Evolutionary conservation across 495 filamentous ascomycete species (phyloP), one percentile per base, ranked within the genome.

Genomic region (Podospora sp.): DNA sequence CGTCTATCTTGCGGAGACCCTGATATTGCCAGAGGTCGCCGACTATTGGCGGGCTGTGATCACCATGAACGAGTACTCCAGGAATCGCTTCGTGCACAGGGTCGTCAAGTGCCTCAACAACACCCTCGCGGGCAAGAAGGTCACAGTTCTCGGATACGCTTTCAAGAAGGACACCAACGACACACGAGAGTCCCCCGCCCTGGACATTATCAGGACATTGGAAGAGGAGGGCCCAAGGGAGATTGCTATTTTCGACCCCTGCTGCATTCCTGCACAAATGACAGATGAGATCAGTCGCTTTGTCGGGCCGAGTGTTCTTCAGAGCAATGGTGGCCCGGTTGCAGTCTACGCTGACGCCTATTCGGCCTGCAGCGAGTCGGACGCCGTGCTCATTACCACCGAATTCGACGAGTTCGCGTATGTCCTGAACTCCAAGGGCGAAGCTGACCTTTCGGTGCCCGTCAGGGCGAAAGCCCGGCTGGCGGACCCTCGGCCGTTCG

Each of bases 151-250:
- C 0, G 91, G 91, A 2, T 92, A 87, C 72, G 87, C 91, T 5
- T 94, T 91, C 78, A 94, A 94, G 81, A 90, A 92, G 75, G 81
- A 92, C 70, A 93, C 91, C 0, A 85, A 86, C 16, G 91, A 94
- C 73, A 90, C 88, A 9, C 83, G 92, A 7, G 90, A 92, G 74
- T 87, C 85, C 24, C 83, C 89, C 0, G 87, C 91, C 0, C 83
- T 92, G 40, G 84, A 85, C 21, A 82, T 94, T 29, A 85, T 92
- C 67, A 83, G 82, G 50, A 80, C 81, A 11, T 73, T 94, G 27
- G 77, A 88, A 18, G 82, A 86, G 25, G 90, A 91, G 71, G 77
- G 82, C 18, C 85, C 85, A 22, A 77, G 74, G 7, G 84, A 89
- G 67, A 84, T 94, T 33, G 81, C 89, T 18, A 87, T 94, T 65